Evolutionary conservation across 345 rosid species (phyloP), one percentile per base, ranked within the genome.

Genomic region (Arabidopsis arenosa): DNA sequence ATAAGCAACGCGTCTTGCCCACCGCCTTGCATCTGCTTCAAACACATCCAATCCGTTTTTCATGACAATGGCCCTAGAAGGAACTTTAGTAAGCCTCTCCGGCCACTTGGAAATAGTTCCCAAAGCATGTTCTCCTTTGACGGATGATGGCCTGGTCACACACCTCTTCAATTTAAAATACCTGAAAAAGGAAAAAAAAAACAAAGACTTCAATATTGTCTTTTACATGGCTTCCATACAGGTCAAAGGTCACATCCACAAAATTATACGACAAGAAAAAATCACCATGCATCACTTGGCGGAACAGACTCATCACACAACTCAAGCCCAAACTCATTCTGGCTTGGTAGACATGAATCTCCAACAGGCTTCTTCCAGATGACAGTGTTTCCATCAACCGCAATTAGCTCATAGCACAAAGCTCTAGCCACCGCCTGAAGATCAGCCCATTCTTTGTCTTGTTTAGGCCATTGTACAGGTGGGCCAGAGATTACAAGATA

Each of bases 371-470:
- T 95, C 80, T 91, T 95, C 99, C 99, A 96, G 73, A 96, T 84
- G 77, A 84, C 99, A 12, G 99, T 93, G 88, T 88, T 96, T 62
- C 88, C 94, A 78, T 96, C 99, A 30, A 93, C 94, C 2, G 85
- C 91, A 79, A 89, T 92, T 76, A 90, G 78, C 81, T 93, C 95
- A 64, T 96, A 93, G 74, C 98, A 93, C 81, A 93, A 80, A 65
- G 89, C 83, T 78, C 93, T 87, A 69, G 98, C 98, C 72, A 86
- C 98, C 40, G 88, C 92, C 79, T 93, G 98, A 82, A 93, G 99
- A 80, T 93, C 95, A 82, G 97, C 91, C 97, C 99, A 93, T 76
- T 96, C 97, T 82, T 91, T 96, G 76, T 93, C 98, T 79, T 89
- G 98, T 81, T 93, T 96, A 73, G 97, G 85, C 99, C 96, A 96